Evolutionary conservation across 2,329 filamentous ascomycete genomes (phyloP).

Genomic region (Amauroascus verrucosus): DNA sequence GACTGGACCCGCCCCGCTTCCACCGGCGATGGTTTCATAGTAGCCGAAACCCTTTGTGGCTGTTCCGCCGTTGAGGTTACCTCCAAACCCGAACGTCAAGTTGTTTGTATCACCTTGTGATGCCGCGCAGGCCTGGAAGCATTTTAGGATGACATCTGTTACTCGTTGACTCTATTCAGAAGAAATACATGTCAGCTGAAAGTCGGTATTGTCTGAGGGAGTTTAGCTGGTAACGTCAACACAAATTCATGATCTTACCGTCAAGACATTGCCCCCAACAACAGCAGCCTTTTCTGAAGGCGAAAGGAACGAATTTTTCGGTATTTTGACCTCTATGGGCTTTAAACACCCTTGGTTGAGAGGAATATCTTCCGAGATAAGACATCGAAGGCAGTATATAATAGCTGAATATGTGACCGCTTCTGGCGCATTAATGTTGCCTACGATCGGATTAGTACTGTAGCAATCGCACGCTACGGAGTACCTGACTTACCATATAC

Average conservation of each 20-base stretch:
- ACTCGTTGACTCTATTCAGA: constrained; percentile 50
- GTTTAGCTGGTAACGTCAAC: background rate
- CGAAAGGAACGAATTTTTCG: constrained; percentile 58
- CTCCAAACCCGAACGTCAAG: constrained; percentile 65
- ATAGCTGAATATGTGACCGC: constrained; percentile 71
- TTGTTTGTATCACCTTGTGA: constrained; percentile 70
- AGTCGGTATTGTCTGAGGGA: no score
- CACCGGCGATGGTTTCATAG: constrained; percentile 74
- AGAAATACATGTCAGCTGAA: background rate
- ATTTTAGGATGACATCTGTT: constrained; percentile 66
- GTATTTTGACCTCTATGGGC: constrained; percentile 61
- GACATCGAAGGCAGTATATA: constrained; percentile 66
- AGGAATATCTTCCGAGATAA: constrained; percentile 68
- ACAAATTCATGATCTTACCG: constrained; percentile 27
- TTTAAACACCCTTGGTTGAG: constrained; percentile 72
- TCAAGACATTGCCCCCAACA: constrained; percentile 70
- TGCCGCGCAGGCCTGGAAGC: constrained; percentile 65
- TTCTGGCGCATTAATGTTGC: constrained; percentile 65
- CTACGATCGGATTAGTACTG: constrained; percentile 22
- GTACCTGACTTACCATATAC: constrained; percentile 48
- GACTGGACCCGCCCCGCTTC: constrained; percentile 58
- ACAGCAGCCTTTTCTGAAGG: constrained; percentile 65
- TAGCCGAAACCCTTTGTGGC: constrained; percentile 60
- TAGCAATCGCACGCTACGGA: background rate
- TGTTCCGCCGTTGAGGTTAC: constrained; percentile 47